Conservation (phyloP, 257 asterid species). For the Anisodus acutangulus region DNA sequence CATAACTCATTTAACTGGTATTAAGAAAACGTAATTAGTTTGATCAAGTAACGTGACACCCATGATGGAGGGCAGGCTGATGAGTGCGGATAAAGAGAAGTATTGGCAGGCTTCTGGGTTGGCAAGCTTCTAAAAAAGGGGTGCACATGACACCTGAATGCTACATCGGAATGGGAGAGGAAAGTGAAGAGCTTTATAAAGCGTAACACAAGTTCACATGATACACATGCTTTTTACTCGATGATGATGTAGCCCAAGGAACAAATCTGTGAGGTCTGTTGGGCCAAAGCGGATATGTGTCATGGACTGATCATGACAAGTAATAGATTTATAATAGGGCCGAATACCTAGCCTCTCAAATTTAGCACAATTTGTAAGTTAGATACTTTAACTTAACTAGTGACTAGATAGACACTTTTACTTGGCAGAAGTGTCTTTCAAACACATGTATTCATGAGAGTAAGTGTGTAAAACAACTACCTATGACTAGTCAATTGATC, state of each 20-base stretch:
- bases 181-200: conserved; percentile 6
- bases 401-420: too few relatives aligned
- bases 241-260: not conserved
- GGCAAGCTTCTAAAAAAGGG: not conserved
- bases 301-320: not conserved
- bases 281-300: not conserved
- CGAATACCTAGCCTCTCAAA: too few relatives aligned
- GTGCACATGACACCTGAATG: not conserved
- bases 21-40: not conserved
- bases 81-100: not conserved
- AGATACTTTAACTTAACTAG: too few relatives aligned
- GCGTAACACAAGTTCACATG: not conserved
- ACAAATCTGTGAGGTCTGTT: not conserved
- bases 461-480: too few relatives aligned
- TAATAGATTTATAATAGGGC: not conserved
- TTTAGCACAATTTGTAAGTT: too few relatives aligned
- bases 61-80: not conserved
- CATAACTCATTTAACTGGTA: not conserved
- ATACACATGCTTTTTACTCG: not conserved
- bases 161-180: not conserved
- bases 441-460: too few relatives aligned
- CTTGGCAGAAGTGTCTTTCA: too few relatives aligned
- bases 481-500: too few relatives aligned
- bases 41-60: not conserved
- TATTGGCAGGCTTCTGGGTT: not conserved